phyloP scores from a whole-genome alignment of 106 monocot species.

The Acorus gramineus region DNA sequence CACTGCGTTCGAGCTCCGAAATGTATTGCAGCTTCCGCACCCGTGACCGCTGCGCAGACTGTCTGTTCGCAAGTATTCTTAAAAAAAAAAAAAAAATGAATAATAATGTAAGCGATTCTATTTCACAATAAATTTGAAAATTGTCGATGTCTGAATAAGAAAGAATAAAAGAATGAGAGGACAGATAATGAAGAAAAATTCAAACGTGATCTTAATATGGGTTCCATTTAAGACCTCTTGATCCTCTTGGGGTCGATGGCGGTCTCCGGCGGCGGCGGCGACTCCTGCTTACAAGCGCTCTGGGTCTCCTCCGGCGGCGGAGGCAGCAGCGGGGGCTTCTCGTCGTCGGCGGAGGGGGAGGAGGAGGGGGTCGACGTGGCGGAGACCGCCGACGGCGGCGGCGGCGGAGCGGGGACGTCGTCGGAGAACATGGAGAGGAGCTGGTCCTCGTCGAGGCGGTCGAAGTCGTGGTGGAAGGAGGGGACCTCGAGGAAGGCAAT shows the following conservation, averaged over 20 bases:
- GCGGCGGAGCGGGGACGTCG: slow-evolving; percentile 11
- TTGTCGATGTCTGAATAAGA: too few relatives aligned
- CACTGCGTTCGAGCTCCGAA: slow-evolving; percentile 68
- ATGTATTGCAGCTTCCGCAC: slow-evolving; percentile 82
- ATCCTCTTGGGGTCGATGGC: slow-evolving; percentile 64
- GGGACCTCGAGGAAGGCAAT: slow-evolving; percentile 54
- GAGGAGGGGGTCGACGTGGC: slow-evolving; percentile 23
- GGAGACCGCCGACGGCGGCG: background rate
- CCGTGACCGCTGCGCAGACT: slow-evolving; percentile 73
- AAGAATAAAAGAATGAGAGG: too few relatives aligned
- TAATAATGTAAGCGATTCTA: background rate
- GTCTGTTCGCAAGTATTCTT: slow-evolving; percentile 75
- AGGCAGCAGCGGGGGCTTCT: slow-evolving; percentile 8
- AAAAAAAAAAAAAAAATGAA: background rate
- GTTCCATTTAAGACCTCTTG: slow-evolving; percentile 35
- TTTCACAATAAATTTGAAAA: too few relatives aligned
- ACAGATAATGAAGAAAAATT: too few relatives aligned
- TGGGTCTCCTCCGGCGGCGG: slow-evolving; percentile 26
- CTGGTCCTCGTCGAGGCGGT: slow-evolving; percentile 75
- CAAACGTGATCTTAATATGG: background rate
- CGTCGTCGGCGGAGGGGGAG: slow-evolving; percentile 35
- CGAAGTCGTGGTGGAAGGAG: slow-evolving; percentile 31
- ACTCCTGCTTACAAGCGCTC: slow-evolving; percentile 21
- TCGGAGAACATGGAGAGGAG: slow-evolving; percentile 90
- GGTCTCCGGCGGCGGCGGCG: background rate